phyloP scores from a whole-genome alignment of 495 filamentous ascomycete species.

The Neurospora africana region DNA sequence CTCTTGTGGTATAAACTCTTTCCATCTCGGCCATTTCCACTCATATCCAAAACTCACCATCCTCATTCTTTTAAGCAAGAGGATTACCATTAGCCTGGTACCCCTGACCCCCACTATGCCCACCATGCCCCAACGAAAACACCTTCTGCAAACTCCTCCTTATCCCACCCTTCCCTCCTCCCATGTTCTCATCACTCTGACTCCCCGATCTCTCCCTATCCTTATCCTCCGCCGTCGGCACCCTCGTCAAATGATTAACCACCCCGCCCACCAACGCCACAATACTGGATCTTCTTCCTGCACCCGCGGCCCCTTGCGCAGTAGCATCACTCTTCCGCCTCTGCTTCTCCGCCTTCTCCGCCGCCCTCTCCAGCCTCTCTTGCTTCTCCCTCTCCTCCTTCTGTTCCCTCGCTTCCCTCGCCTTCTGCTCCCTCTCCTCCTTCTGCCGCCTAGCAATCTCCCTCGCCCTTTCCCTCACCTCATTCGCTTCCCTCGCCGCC shows the following conservation, averaged over 20 bases:
- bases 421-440: constrained; percentile 14
- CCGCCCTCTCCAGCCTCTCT: constrained; percentile 3
- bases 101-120: constrained; percentile 2
- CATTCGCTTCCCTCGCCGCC: background rate
- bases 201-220: background rate
- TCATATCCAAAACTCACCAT: background rate
- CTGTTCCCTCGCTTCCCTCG: background rate
- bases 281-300: background rate
- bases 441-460: constrained; percentile 5
- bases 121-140: constrained; percentile 19
- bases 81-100: background rate
- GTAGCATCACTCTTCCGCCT: constrained; percentile 31
- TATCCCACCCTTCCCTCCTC: constrained; percentile 22
- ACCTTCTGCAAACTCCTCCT: constrained; percentile 31
- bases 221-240: background rate
- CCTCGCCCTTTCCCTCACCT: background rate
- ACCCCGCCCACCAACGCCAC: background rate
- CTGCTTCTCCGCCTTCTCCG: constrained; percentile 31
- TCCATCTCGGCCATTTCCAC: background rate
- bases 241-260: background rate
- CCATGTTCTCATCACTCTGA: constrained; percentile 33
- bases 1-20: background rate
- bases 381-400: background rate
- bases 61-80: background rate
- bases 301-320: background rate